Evolutionary conservation across 306 rosid genomes (phyloP).

Genomic region (Bauhinia variegata): DNA sequence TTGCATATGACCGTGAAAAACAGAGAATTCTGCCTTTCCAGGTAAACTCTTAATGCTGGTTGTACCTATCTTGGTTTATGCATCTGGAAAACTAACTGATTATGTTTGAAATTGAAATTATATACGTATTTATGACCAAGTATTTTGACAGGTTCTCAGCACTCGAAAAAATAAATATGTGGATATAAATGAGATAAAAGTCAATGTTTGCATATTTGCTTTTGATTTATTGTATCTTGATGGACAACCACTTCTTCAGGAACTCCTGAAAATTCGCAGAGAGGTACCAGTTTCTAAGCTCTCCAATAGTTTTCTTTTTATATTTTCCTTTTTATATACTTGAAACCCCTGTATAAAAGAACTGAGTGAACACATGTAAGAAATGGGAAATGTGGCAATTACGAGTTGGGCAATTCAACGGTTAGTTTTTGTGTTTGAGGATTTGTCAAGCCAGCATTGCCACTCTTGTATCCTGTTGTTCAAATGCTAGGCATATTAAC

Average conservation of each 20-base stretch:
- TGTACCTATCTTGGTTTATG: slow-evolving; percentile 8
- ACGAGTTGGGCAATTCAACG: slow-evolving; percentile 1
- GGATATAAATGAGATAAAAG: slow-evolving; percentile 65
- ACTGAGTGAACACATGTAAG: background rate
- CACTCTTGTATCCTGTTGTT: background rate
- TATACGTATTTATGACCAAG: slow-evolving; percentile 33
- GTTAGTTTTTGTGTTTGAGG: no score
- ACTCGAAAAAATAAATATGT: slow-evolving; percentile 97
- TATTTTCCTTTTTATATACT: slow-evolving; percentile 12
- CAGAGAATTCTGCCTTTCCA: slow-evolving; percentile 79
- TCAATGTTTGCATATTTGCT: slow-evolving; percentile 81
- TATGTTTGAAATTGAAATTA: slow-evolving; percentile 17
- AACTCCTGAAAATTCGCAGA: slow-evolving; percentile 76
- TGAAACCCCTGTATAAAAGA: background rate
- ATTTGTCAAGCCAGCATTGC: slow-evolving; percentile 22
- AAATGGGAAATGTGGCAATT: slow-evolving; percentile 18
- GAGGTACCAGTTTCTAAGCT: slow-evolving; percentile 56
- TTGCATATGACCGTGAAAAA: slow-evolving; percentile 76
- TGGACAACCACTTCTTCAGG: slow-evolving; percentile 78
- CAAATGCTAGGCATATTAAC: slow-evolving; percentile 14
- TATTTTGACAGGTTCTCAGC: slow-evolving; percentile 73
- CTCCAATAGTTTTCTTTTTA: slow-evolving; percentile 26
- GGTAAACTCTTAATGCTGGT: slow-evolving; percentile 51
- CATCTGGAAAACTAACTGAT: no score
- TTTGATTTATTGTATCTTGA: slow-evolving; percentile 86